These are phyloP conservation scores for Stephania japonica DNA, from an alignment of 164 flowering plant genomes.

Conservation along the genomic window DNA sequence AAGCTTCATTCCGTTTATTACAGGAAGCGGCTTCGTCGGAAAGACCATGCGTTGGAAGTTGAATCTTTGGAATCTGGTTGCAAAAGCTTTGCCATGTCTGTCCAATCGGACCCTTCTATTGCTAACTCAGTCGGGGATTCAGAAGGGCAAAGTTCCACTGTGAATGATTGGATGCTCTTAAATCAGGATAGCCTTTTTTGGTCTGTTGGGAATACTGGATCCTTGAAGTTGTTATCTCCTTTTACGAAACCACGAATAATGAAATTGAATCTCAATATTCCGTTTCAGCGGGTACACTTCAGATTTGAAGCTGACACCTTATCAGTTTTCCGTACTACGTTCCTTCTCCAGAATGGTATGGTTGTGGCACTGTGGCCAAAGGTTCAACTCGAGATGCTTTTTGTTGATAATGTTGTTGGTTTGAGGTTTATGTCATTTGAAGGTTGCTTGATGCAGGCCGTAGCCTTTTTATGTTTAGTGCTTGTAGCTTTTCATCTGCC, in stretches of 20 bases:
- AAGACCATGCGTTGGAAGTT: conserved; percentile 14
- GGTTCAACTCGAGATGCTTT: conserved; percentile 77
- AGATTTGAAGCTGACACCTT: conserved; percentile 18
- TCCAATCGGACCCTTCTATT: conserved; percentile 19
- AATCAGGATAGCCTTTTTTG: conserved; percentile 20
- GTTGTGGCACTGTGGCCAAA: conserved; percentile 55
- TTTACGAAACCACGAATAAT: conserved; percentile 24
- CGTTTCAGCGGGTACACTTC: conserved; percentile 18
- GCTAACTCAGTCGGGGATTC: conserved; percentile 18
- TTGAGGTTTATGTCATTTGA: conserved; percentile 68
- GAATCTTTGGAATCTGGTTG: conserved; percentile 12
- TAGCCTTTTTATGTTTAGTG: conserved; percentile 49
- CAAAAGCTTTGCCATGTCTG: conserved; percentile 19
- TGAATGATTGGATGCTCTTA: conserved; percentile 10
- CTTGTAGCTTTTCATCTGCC: conserved; percentile 39
- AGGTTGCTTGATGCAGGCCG: conserved; percentile 72
- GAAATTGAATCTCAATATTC: conserved; percentile 32
- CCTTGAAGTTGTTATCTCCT: conserved; percentile 23
- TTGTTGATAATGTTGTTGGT: conserved; percentile 68
- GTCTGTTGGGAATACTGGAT: conserved; percentile 26
- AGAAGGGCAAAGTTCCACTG: conserved; percentile 17
- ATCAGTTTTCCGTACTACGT: conserved; percentile 27
- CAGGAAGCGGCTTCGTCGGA: conserved; percentile 55
- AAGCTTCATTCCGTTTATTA: conserved; percentile 59
- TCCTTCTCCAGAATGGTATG: conserved; percentile 51